Evolutionary conservation across 129 eudicot species (phyloP), one percentile per base, ranked within the genome.

Genomic region (Ambrosia artemisiifolia): DNA sequence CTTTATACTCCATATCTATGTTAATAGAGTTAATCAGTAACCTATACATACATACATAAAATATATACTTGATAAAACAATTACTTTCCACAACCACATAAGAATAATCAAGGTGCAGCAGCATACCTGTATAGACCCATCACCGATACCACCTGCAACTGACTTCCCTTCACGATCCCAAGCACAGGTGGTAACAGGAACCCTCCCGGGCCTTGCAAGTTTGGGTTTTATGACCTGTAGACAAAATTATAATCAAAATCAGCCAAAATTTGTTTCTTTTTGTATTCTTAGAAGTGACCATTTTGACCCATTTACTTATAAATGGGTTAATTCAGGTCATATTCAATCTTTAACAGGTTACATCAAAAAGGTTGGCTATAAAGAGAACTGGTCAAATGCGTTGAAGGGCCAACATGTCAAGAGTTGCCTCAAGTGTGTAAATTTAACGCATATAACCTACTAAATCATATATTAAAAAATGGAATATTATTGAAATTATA

Each of bases 121-220:
- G 28, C 10, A 32, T 79, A 89, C 99, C 99, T 94, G 99, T 70
- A 95, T 90, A 71, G 99, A 95, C 38, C 97, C 99, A 79, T 95
- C 99, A 62, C 96, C 99, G 54, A 95, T 74, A 63, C 95, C 99
- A 33, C 96, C 99, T 9, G 90, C 97, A 77, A 95, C 80, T 75
- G 91, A 84, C 71, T 90, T 95, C 51, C 99, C 99, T 50, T 95
- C 97, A 49, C 91, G 89, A 69, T 95, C 91, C 97, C 99, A 95
- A 60, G 97, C 77, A 74, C 99, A 90, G 7, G 99, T 86, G 7
- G 96, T 95, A 67, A 95, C 97, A 51, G 97, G 97, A 67, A 88
- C 89, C 85, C 99, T 84, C 65, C 97, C 99, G 20, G 96, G 97
- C 81, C 91, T 86, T 65, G 96, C 84, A 75, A 85, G 91, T 84